Percentiles rank a stretch among this genome's conserved stretches.
Evolutionary conservation across 1,139 yeast species (phyloP).

Genomic region (Pichia sp.): DNA sequence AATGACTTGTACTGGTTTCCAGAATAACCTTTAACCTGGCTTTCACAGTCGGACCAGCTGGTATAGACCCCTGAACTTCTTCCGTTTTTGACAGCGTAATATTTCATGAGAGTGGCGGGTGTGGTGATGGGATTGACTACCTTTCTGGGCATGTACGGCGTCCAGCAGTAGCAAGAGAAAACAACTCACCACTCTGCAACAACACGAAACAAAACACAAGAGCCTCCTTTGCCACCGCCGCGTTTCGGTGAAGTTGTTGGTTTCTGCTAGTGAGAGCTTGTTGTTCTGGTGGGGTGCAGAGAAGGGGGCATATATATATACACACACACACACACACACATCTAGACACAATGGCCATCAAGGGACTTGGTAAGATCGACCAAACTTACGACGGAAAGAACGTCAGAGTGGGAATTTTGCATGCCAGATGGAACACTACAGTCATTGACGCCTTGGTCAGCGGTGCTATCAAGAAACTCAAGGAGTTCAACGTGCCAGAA

Average conservation of each 20-base stretch:
- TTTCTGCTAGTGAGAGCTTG: too few species aligned
- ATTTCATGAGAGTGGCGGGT: too few species aligned
- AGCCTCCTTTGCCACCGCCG: too few species aligned
- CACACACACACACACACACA: too few species aligned
- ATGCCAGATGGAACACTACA: constrained; percentile 87
- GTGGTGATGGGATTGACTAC: background rate
- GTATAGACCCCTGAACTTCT: constrained; percentile 16
- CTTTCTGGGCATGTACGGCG: too few species aligned
- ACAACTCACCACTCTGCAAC: too few species aligned
- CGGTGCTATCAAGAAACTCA: constrained; percentile 64
- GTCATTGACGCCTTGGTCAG: constrained; percentile 74
- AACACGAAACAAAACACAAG: too few species aligned
- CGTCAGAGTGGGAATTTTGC: constrained; percentile 76
- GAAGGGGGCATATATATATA: too few species aligned
- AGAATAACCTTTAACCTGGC: constrained; percentile 16
- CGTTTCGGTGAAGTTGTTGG: too few species aligned
- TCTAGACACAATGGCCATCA: constrained; percentile 60
- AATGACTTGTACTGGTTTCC: constrained; percentile 18
- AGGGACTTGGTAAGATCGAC: constrained; percentile 74
- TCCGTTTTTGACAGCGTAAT: constrained; percentile 21
- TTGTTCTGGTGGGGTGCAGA: too few species aligned
- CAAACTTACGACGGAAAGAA: constrained; percentile 64
- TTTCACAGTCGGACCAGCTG: constrained; percentile 18
- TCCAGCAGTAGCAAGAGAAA: too few species aligned
- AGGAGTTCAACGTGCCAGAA: constrained; percentile 61